phyloP scores from a whole-genome alignment of 257 asterid genomes.

The Paraleonurus japonicus region DNA sequence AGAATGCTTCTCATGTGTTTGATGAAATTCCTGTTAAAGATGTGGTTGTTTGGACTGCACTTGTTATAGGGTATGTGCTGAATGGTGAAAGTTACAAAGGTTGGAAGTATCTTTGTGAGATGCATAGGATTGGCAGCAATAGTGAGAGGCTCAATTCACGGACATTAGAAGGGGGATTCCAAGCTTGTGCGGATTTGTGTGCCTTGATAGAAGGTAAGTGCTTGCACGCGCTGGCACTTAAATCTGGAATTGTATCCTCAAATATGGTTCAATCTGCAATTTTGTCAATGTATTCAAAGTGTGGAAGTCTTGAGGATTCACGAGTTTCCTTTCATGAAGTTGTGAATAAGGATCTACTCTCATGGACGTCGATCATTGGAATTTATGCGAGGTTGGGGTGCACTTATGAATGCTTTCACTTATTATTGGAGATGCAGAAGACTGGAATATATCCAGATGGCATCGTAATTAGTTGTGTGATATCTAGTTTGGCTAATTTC shows the following conservation, averaged over 20 bases:
- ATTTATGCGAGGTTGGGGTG: slow-evolving; percentile 47
- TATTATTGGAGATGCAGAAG: slow-evolving; percentile 52
- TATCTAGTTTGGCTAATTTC: slow-evolving; percentile 47
- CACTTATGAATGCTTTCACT: slow-evolving; percentile 36
- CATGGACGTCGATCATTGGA: slow-evolving; percentile 65
- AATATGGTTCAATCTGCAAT: slow-evolving; percentile 46
- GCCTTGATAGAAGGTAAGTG: slow-evolving; percentile 62
- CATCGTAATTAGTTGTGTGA: slow-evolving; percentile 55
- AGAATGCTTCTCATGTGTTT: slow-evolving; percentile 50
- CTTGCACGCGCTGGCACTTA: slow-evolving; percentile 62
- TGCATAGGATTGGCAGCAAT: slow-evolving; percentile 52
- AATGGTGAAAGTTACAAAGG: slow-evolving; percentile 61
- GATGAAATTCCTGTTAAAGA: slow-evolving; percentile 64
- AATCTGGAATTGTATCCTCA: slow-evolving; percentile 46
- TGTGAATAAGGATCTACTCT: slow-evolving; percentile 52
- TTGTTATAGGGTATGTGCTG: slow-evolving; percentile 70
- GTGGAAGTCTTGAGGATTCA: slow-evolving; percentile 56
- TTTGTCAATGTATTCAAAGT: slow-evolving; percentile 72
- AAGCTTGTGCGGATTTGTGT: slow-evolving; percentile 71
- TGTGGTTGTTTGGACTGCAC: slow-evolving; percentile 83
- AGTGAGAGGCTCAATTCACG: slow-evolving; percentile 58
- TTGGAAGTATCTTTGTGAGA: slow-evolving; percentile 52
- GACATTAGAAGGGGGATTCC: slow-evolving; percentile 78
- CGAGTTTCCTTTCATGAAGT: slow-evolving; percentile 51
- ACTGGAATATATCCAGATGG: slow-evolving; percentile 61